phyloP scores from a whole-genome alignment of 2,329 filamentous ascomycete species.

The Moelleriella libera region DNA sequence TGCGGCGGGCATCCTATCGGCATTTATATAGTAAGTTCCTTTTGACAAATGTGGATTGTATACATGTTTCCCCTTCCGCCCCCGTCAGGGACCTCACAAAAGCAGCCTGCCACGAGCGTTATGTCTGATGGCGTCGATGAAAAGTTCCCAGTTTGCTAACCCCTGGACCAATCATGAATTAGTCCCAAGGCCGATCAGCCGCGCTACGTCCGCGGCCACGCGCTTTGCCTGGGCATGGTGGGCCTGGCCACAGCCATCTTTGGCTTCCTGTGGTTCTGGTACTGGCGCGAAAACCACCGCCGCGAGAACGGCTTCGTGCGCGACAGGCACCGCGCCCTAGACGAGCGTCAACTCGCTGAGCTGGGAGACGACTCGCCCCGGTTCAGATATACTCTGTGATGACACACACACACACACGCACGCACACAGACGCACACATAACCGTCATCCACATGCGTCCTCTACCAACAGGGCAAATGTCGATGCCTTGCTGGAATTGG shows the following conservation, averaged over 20 bases:
- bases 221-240: constrained; percentile 44
- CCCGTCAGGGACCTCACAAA: no score
- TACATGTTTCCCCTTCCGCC: not conserved
- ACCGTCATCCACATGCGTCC: no score
- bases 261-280: constrained; percentile 39
- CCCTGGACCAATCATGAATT: not conserved
- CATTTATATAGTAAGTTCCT: constrained; percentile 41
- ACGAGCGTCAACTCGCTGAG: constrained; percentile 33
- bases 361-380: constrained; percentile 37
- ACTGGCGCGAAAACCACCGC: constrained; percentile 29
- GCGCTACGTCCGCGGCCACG: constrained; percentile 47
- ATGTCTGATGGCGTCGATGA: no score
- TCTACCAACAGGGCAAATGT: no score
- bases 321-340: constrained; percentile 23
- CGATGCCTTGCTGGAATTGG: no score
- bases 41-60: not conserved
- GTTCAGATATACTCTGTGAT: constrained; percentile 29
- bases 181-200: constrained; percentile 34
- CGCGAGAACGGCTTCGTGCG: constrained; percentile 23
- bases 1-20: constrained; percentile 56
- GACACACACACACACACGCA: not conserved
- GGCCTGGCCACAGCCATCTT: constrained; percentile 38
- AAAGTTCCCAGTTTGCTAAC: no score
- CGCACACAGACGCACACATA: not conserved
- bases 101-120: no score